Evolutionary conservation across 2,329 filamentous ascomycete species (phyloP).

Genomic region (Fonsecaea pedrosoi): DNA sequence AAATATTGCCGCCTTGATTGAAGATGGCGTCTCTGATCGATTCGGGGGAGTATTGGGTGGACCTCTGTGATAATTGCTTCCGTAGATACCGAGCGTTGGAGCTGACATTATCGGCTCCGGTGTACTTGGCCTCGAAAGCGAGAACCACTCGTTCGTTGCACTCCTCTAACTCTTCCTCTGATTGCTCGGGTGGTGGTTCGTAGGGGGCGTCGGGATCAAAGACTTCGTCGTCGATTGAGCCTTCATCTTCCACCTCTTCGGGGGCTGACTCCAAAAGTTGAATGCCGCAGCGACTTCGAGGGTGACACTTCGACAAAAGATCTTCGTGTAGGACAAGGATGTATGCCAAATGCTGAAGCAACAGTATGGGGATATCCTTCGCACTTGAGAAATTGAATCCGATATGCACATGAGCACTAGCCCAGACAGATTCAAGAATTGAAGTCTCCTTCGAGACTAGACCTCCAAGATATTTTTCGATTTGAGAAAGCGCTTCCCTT

Average conservation of each 20-base stretch:
- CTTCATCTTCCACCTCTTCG: conserved; percentile 8
- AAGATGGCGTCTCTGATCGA: conserved; percentile 27
- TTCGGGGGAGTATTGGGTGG: neutral
- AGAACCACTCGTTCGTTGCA: conserved; percentile 28
- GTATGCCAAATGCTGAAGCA: conserved; percentile 36
- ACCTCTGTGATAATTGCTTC: neutral
- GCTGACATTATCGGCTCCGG: conserved; percentile 28
- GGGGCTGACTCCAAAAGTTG: conserved; percentile 1
- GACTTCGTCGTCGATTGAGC: conserved; percentile 20
- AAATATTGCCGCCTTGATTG: conserved; percentile 22
- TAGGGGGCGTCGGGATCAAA: conserved; percentile 16
- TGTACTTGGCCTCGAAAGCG: conserved; percentile 29
- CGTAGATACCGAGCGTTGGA: conserved; percentile 30
- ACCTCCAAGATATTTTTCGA: conserved; percentile 27
- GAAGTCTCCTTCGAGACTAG: conserved; percentile 15
- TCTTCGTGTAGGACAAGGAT: conserved; percentile 35
- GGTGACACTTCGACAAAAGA: conserved; percentile 36
- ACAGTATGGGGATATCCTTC: conserved; percentile 27
- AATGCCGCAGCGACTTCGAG: conserved; percentile 30
- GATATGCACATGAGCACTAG: conserved; percentile 36
- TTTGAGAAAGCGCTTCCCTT: conserved; percentile 22
- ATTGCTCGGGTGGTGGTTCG: conserved; percentile 11
- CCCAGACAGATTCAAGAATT: conserved; percentile 31
- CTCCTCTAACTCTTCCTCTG: conserved; percentile 25
- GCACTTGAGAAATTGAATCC: conserved; percentile 30